Base-by-base conservation (phyloP, 106 monocot genomes). In the Acorus calamus region DNA sequence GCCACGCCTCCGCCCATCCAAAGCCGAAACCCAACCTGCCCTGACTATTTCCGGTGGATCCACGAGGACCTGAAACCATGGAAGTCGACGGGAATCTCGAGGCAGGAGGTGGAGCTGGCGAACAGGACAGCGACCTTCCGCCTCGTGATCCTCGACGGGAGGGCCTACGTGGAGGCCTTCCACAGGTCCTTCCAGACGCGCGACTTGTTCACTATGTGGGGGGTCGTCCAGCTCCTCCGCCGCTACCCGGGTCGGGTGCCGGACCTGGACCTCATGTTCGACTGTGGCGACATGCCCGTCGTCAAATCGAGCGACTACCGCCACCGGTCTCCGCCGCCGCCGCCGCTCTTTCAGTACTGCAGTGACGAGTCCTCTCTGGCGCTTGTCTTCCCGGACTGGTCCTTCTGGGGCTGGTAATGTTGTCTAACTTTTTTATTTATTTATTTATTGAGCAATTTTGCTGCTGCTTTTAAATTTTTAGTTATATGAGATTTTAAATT, bases 351-450 rank as follows among this genome's bases (percentile, higher is more conserved):
- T 42, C 65, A 79, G 3, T 92, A 87, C 55, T 92, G 84, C 42
- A 58, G 58, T 0, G 65, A 77, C 62, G 84, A 92, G 0, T 62
- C 76, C 13, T 74, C 77, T 0, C 74, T 80, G 8, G 87, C 87
- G 54, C 84, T 87, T 8, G 81, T 84, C 42, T 92, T 92, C 74
- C 87, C 87, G n/a, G 92, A 87, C 59, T 84, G 87, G 84, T 84
- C 87, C 64, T 92, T 82, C 84, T 87, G 87, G 92, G 87, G 87
- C 77, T 92, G 92, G 86, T 87, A 92, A 73, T 73, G 70, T 71
- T 51, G 62, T 68, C 56, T 13, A 5, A 47, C 46, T 6, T 1
- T 10, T n/a, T 28, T 28, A 28, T 28, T 28, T 28, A 28, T 28
- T 28, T 28, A 0, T 0, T 28, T 28, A 0, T 28, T 28, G 28